These are phyloP conservation scores for Sporothrix globosa DNA, from an alignment of 2,329 filamentous ascomycete species.

Conservation along the genomic window DNA sequence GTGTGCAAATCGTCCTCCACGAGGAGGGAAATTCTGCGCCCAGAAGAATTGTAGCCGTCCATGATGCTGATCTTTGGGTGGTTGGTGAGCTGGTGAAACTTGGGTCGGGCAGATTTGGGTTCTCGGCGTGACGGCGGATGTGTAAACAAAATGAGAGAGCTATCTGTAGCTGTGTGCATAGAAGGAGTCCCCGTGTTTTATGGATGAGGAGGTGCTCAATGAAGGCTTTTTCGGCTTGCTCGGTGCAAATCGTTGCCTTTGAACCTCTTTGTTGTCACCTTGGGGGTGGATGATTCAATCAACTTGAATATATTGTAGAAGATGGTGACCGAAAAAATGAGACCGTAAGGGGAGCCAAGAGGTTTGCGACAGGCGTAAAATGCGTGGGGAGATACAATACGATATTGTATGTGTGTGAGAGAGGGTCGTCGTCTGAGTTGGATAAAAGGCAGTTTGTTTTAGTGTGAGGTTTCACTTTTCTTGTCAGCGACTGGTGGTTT, in stretches of 20 bases:
- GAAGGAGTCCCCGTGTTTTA: background rate
- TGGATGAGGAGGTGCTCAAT: background rate
- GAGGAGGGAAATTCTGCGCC: slow-evolving; percentile 62
- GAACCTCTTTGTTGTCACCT: slow-evolving; percentile 27
- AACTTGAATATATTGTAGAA: slow-evolving; percentile 14
- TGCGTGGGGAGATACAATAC: background rate
- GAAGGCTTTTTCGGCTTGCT: slow-evolving; percentile 14
- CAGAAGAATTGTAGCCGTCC: slow-evolving; percentile 60
- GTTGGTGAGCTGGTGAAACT: slow-evolving; percentile 8
- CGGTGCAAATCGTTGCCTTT: slow-evolving; percentile 13
- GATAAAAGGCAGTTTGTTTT: background rate
- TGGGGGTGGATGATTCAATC: slow-evolving; percentile 24
- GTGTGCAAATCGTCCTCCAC: slow-evolving; percentile 54
- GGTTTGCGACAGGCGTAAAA: background rate
- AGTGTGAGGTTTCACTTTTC: slow-evolving; percentile 18
- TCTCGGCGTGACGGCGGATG: background rate
- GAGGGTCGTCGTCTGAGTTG: background rate
- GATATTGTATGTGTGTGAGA: slow-evolving; percentile 7
- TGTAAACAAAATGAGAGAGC: slow-evolving; percentile 1
- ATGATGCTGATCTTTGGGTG: slow-evolving; percentile 45
- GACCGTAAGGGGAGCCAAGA: slow-evolving; percentile 2
- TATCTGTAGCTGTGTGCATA: slow-evolving; percentile 1
- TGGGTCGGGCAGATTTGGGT: background rate
- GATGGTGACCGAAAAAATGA: slow-evolving; percentile 6
- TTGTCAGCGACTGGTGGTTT: slow-evolving; percentile 21